phyloP scores from a whole-genome alignment of 805 yeast genomes.

The Candida tammaniensis region DNA sequence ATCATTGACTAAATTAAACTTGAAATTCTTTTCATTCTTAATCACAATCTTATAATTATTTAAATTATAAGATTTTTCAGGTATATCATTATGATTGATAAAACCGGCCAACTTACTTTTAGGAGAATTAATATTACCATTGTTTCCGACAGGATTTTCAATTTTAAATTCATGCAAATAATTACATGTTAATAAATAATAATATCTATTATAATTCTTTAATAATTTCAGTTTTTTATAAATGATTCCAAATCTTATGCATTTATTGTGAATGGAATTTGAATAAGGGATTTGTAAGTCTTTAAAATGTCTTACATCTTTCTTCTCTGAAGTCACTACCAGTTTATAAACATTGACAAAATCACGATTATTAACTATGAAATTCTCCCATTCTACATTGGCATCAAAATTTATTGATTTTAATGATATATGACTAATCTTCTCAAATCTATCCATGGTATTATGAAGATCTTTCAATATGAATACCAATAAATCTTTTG shows the following conservation, averaged over 20 bases:
- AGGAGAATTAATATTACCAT: conserved; percentile 5
- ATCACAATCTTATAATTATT: conserved; percentile 32
- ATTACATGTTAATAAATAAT: conserved; percentile 40
- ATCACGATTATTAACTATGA: conserved; percentile 42
- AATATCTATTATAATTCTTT: conserved; percentile 36
- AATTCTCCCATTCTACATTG: conserved; percentile 36
- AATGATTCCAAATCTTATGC: conserved; percentile 38
- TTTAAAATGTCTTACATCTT: conserved; percentile 45
- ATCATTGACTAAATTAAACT: conserved; percentile 30
- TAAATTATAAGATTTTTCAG: conserved; percentile 40
- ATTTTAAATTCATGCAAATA: conserved; percentile 42
- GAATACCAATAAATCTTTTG: conserved; percentile 35
- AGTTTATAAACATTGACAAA: conserved; percentile 48
- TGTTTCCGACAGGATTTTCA: conserved; percentile 16
- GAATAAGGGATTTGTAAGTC: conserved; percentile 31
- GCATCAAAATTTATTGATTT: conserved; percentile 25
- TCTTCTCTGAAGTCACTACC: conserved; percentile 45
- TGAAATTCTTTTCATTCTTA: conserved; percentile 31
- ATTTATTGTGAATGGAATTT: conserved; percentile 36
- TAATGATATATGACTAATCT: conserved; percentile 20
- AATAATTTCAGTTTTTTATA: conserved; percentile 41
- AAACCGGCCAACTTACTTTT: conserved; percentile 39
- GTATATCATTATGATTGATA: conserved; percentile 38
- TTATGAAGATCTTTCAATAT: conserved; percentile 35
- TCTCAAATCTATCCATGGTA: conserved; percentile 32